Percentiles rank a stretch among this genome's conserved stretches.
These are phyloP conservation scores for Jimgerdemannia flammicorona DNA, from an alignment of 192 early-diverging fungal species.

Conservation along the genomic window DNA sequence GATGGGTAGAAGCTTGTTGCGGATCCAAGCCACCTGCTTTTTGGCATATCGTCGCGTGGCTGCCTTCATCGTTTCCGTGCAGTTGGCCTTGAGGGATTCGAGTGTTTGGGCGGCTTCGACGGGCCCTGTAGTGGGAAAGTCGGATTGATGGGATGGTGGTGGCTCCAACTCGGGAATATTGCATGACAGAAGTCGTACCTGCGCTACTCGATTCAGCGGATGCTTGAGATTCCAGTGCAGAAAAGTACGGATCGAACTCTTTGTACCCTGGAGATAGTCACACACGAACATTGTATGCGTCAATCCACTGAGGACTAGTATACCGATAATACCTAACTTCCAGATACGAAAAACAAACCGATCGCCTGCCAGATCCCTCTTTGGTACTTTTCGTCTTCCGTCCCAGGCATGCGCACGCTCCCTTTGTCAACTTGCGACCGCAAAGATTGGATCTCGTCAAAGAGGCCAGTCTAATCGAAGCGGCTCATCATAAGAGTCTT, in stretches of 20 bases:
- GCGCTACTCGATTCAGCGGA: not conserved
- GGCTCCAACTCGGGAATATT: not conserved
- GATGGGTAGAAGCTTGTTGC: slow-evolving; percentile 64
- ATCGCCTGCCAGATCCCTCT: slow-evolving; percentile 77
- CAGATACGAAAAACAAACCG: slow-evolving; percentile 28
- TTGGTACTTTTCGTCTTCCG: slow-evolving; percentile 41
- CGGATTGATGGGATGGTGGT: not conserved
- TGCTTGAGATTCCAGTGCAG: slow-evolving; percentile 25
- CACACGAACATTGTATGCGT: too few relatives aligned
- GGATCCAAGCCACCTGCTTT: slow-evolving; percentile 77
- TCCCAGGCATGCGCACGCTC: slow-evolving; percentile 37
- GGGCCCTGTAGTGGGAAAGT: not conserved
- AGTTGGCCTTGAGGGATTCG: slow-evolving; percentile 38
- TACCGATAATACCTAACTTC: too few relatives aligned
- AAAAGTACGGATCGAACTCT: slow-evolving; percentile 78
- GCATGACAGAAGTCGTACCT: slow-evolving; percentile 13
- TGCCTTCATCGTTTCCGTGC: slow-evolving; percentile 80
- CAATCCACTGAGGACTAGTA: too few relatives aligned
- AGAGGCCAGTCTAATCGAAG: slow-evolving; percentile 42
- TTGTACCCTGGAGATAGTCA: slow-evolving; percentile 70
- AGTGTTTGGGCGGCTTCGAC: not conserved
- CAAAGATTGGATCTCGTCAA: slow-evolving; percentile 49
- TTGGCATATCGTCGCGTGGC: slow-evolving; percentile 88
- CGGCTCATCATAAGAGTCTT: not conserved
- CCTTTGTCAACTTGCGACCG: slow-evolving; percentile 50